phyloP scores from a whole-genome alignment of 1,139 yeast species.

The Candida glucosophila region DNA sequence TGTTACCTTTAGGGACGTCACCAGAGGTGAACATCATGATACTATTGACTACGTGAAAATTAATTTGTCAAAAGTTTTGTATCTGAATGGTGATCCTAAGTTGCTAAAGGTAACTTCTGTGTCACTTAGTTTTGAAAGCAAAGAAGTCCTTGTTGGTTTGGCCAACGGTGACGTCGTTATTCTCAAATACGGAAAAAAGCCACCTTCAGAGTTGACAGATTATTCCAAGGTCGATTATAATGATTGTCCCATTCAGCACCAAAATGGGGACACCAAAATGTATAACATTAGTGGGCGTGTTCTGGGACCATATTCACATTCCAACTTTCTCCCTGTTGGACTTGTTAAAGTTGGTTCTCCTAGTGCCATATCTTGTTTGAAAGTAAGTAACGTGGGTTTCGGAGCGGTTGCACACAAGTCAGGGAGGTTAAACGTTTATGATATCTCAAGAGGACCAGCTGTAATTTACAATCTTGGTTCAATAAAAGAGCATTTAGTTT shows the following conservation, averaged over 20 bases:
- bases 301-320: slow-evolving; percentile 19
- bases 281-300: slow-evolving; percentile 23
- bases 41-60: slow-evolving; percentile 33
- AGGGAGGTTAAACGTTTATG: slow-evolving; percentile 71
- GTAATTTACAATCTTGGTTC: slow-evolving; percentile 50
- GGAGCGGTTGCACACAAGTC: slow-evolving; percentile 73
- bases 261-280: slow-evolving; percentile 28
- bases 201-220: slow-evolving; percentile 4
- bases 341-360: slow-evolving; percentile 28
- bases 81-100: slow-evolving; percentile 17
- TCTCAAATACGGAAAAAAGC: slow-evolving; percentile 55
- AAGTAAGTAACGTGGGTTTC: slow-evolving; percentile 73
- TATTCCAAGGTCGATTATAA: slow-evolving; percentile 17
- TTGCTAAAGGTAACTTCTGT: slow-evolving; percentile 45
- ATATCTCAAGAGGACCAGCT: slow-evolving; percentile 75
- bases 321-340: slow-evolving; percentile 57
- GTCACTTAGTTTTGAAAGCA: slow-evolving; percentile 67
- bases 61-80: slow-evolving; percentile 27
- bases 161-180: slow-evolving; percentile 68
- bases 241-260: slow-evolving; percentile 24
- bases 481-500: slow-evolving; percentile 30
- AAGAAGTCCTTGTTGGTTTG: slow-evolving; percentile 69
- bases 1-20: slow-evolving; percentile 73
- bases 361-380: slow-evolving; percentile 49
- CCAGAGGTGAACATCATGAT: slow-evolving; percentile 67